Base-by-base conservation (phyloP, 441 rosid species). In the Pelargonium exstipulatum region DNA sequence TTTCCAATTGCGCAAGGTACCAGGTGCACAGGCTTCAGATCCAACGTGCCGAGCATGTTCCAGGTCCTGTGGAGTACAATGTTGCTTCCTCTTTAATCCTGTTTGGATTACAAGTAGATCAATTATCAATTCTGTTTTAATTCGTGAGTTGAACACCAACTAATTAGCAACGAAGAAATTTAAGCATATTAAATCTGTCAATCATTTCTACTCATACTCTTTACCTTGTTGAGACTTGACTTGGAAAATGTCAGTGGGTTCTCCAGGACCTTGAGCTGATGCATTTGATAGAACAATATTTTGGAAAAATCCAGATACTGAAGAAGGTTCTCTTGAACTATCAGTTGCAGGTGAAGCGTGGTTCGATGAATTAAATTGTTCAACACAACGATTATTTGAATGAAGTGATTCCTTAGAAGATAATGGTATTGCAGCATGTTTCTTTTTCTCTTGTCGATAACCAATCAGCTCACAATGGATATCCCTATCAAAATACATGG, bases 391-490 rank as follows among this genome's bases (percentile, higher is more conserved):
- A 61, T 40, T 26, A 24, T 42, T 26, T 26, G 65, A 62, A 26
- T 22, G n/a, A 62, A 26, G 43, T 26, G 42, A 62, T 26, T 12
- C 18, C 29, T 9, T 4, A 26, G 17, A 62, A 62, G 65, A 17
- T 4, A 32, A 12, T 24, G 65, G 1, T 62, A 1, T 22, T 22
- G 17, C 43, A n/a, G 65, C 29, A n/a, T 14, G 26, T 2, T 48
- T 14, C 20, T 9, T 22, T 64, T 42, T 71, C 2, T 18, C 8
- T 18, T 45, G 64, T 13, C 20, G 22, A 51, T 51, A 71, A 40
- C 74, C 69, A 37, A 71, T 53, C 26, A 64, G 49, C 12, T 53
- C 64, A 55, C 55, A 64, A n/a, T 71, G 64, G 40, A 71, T 53
- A 20, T 10, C 62, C 69, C 74, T 64, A 64, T 46, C 68, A 51